Evolutionary conservation across 768 basidiomycete species (phyloP).

Genomic region (Xerocomus brunneocitrinus): DNA sequence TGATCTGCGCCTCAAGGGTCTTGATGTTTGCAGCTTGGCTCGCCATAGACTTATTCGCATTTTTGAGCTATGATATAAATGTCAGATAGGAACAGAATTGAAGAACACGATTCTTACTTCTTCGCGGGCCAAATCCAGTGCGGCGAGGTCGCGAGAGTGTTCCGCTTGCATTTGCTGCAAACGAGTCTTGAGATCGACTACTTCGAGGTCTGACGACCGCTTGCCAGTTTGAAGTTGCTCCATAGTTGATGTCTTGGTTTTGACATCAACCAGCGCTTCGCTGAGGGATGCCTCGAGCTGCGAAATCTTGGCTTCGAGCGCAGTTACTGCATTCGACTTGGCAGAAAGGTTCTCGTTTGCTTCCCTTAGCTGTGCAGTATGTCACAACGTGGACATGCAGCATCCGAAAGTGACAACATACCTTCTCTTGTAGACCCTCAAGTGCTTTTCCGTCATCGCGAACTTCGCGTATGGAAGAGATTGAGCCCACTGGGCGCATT

Average conservation of each 20-base stretch:
- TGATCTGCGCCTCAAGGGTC: constrained; percentile 47
- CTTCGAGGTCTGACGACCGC: constrained; percentile 42
- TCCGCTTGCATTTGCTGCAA: constrained; percentile 36
- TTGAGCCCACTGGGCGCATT: constrained; percentile 51
- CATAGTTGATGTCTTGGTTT: constrained; percentile 41
- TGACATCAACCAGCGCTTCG: constrained; percentile 41
- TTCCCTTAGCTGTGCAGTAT: constrained; percentile 49
- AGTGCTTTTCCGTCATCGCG: constrained; percentile 56
- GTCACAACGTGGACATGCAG: constrained; percentile 1
- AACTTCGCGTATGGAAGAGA: constrained; percentile 71
- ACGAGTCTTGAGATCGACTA: constrained; percentile 39
- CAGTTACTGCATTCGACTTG: constrained; percentile 46
- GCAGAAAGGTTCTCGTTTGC: constrained; percentile 48
- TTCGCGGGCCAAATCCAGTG: constrained; percentile 40
- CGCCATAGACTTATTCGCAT: constrained; percentile 37
- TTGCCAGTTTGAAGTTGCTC: constrained; percentile 49
- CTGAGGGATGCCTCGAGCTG: constrained; percentile 49
- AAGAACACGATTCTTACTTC: constrained; percentile 41
- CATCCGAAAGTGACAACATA: constrained; percentile 18
- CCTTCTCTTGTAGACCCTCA: constrained; percentile 60
- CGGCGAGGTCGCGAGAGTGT: constrained; percentile 19
- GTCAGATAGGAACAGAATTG: neutral
- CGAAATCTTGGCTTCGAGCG: constrained; percentile 51
- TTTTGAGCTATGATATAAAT: constrained; percentile 43
- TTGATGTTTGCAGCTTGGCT: constrained; percentile 45